Percentiles rank a stretch among this genome's conserved stretches.
These are phyloP conservation scores for Cercospora zeina DNA, from an alignment of 2,329 filamentous ascomycete genomes.

Conservation along the genomic window DNA sequence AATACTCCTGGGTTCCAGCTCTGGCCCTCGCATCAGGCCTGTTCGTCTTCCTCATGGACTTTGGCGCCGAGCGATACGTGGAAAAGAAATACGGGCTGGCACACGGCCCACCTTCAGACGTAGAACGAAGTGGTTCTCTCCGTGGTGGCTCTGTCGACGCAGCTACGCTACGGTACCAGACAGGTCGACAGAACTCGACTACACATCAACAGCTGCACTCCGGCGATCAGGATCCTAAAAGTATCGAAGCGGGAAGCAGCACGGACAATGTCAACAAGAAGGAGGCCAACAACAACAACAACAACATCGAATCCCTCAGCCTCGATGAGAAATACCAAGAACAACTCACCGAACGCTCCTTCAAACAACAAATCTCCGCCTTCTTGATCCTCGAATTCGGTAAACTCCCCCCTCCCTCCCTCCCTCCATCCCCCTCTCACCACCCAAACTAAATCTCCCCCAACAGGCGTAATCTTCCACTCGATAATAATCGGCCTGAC, in stretches of 20 bases:
- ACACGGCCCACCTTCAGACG: constrained; percentile 31
- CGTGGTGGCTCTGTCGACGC: constrained; percentile 31
- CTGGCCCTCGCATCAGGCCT: constrained; percentile 53
- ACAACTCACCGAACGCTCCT: constrained; percentile 41
- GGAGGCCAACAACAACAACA: constrained; percentile 10
- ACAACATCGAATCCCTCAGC: constrained; percentile 21
- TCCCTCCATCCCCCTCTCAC: neutral
- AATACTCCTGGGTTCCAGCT: constrained; percentile 56
- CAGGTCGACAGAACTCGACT: constrained; percentile 23
- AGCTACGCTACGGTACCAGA: constrained; percentile 31
- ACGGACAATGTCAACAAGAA: neutral
- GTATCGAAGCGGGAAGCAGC: constrained; percentile 19
- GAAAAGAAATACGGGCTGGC: constrained; percentile 50
- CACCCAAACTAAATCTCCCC: neutral
- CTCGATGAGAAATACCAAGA: constrained; percentile 29
- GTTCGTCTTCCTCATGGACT: constrained; percentile 55
- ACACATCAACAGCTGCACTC: constrained; percentile 47
- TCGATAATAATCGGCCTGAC: constrained; percentile 60
- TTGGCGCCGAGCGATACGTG: constrained; percentile 54
- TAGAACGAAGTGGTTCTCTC: constrained; percentile 24
- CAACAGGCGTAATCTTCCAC: constrained; percentile 61
- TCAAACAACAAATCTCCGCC: constrained; percentile 76
- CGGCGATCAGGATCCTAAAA: constrained; percentile 36
- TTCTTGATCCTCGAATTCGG: constrained; percentile 92
- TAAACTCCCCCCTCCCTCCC: neutral